These are phyloP conservation scores for Echria macrotheca DNA, from an alignment of 495 filamentous ascomycete species.

Conservation along the genomic window DNA sequence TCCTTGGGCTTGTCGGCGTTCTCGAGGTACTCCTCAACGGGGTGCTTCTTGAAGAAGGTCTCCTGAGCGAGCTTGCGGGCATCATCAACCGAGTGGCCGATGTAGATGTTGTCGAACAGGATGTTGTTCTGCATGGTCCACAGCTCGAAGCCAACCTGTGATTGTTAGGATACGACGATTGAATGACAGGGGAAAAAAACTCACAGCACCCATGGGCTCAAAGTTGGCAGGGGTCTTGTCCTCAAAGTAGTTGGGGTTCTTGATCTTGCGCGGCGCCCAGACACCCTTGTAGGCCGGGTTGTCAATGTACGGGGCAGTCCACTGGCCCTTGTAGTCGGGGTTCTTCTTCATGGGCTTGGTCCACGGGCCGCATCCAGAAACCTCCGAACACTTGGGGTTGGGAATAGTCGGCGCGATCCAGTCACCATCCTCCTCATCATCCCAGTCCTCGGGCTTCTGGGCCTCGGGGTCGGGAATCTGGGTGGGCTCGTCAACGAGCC, in stretches of 20 bases:
- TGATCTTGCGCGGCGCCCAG: conserved; percentile 92
- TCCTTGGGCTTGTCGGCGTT: conserved; percentile 76
- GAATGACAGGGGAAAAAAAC: conserved; percentile 27
- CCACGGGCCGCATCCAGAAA: conserved; percentile 93
- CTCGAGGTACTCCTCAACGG: conserved; percentile 78
- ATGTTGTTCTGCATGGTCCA: conserved; percentile 99
- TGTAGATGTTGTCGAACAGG: conserved; percentile 99
- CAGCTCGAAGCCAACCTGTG: conserved; percentile 91
- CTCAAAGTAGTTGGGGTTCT: conserved; percentile 96
- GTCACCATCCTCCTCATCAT: conserved; percentile 99
- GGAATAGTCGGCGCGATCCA: conserved; percentile 90
- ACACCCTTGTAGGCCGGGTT: conserved; percentile 98
- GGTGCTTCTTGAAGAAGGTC: conserved; percentile 89
- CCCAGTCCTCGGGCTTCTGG: conserved; percentile 99
- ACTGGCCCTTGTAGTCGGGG: conserved; percentile 98
- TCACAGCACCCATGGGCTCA: conserved; percentile 95
- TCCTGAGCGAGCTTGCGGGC: conserved; percentile 85
- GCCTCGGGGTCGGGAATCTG: conserved; percentile 92
- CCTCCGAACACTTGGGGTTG: conserved; percentile 94
- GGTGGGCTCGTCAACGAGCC: conserved; percentile 86
- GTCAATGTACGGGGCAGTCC: conserved; percentile 88
- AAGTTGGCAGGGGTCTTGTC: conserved; percentile 96
- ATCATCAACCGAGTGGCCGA: conserved; percentile 94
- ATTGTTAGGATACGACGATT: conserved; percentile 7
- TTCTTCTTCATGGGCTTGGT: conserved; percentile 88